A percentile compares a stretch with the other conserved stretches of the same genome.
These are phyloP conservation scores for Iris macrosiphon DNA, from an alignment of 106 monocot genomes.

Conservation along the genomic window DNA sequence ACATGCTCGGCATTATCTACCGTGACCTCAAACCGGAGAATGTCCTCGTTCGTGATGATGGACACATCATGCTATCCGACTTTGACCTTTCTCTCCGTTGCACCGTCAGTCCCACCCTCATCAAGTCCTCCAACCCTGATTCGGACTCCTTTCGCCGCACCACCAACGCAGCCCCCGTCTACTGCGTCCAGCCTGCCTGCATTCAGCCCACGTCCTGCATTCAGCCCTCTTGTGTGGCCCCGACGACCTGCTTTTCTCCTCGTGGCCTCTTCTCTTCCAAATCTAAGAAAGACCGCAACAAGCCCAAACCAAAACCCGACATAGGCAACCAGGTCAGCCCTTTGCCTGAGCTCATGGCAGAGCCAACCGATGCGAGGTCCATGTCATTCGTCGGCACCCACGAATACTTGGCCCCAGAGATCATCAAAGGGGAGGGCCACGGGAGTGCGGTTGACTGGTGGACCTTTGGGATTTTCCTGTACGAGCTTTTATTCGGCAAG, in stretches of 20 bases:
- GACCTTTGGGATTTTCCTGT: constrained; percentile 48
- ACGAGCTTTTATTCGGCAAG: constrained; percentile 46
- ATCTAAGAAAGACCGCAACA: constrained; percentile 25
- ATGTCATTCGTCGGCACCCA: constrained; percentile 58
- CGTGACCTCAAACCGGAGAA: constrained; percentile 52
- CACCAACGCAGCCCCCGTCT: constrained; percentile 8
- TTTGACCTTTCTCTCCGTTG: constrained; percentile 69
- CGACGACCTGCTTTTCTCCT: constrained; percentile 30
- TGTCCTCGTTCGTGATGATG: constrained; percentile 43
- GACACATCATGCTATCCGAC: constrained; percentile 93
- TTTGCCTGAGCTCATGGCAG: constrained; percentile 36
- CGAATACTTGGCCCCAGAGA: constrained; percentile 49
- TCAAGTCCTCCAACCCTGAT: constrained; percentile 30
- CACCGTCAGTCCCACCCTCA: constrained; percentile 28
- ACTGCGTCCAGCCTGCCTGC: constrained; percentile 34
- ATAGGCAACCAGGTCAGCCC: constrained; percentile 26
- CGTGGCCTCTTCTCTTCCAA: constrained; percentile 39
- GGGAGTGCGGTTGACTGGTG: constrained; percentile 52
- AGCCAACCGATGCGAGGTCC: constrained; percentile 42
- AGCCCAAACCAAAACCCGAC: constrained; percentile 14
- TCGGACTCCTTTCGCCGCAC: constrained; percentile 8
- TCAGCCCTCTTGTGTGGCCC: constrained; percentile 26
- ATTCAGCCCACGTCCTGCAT: constrained; percentile 31
- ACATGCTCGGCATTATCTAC: constrained; percentile 46
- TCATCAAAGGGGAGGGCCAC: constrained; percentile 55